Conservation (phyloP, 2,329 filamentous ascomycete genomes). For the Alternaria postmessia region DNA sequence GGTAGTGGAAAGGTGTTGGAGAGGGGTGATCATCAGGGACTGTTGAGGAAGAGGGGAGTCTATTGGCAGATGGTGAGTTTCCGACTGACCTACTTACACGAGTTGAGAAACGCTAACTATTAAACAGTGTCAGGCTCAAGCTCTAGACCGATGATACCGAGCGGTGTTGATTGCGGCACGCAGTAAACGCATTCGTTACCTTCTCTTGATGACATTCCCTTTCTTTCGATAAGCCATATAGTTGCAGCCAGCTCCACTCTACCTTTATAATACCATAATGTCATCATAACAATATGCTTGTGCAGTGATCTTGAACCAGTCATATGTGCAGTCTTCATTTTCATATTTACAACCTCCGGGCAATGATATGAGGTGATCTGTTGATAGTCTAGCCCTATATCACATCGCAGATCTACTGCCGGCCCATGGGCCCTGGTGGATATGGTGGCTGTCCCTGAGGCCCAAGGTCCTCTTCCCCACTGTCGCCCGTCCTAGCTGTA, state of each 20-base stretch:
- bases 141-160: slow-evolving; percentile 40
- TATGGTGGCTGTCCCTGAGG: slow-evolving; percentile 13
- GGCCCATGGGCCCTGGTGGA: slow-evolving; percentile 3
- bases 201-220: background rate
- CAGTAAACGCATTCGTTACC: fast-evolving
- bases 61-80: slow-evolving; percentile 49
- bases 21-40: slow-evolving; percentile 40
- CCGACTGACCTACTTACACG: too few species aligned
- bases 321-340: background rate
- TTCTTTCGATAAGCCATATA: background rate
- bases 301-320: too few species aligned
- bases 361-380: background rate
- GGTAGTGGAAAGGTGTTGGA: slow-evolving; percentile 46
- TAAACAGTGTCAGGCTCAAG: slow-evolving; percentile 49
- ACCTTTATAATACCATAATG: background rate
- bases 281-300: background rate
- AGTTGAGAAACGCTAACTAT: background rate
- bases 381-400: background rate
- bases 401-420: background rate
- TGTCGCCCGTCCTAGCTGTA: slow-evolving; percentile 15
- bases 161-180: background rate
- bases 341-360: background rate
- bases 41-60: slow-evolving; percentile 41
- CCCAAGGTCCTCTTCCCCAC: slow-evolving; percentile 28
- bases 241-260: background rate